A percentile compares a stretch with the other conserved stretches of the same genome.
Conservation (phyloP, 139 green algal species). For the Pseudopediastrum boryanum region DNA sequence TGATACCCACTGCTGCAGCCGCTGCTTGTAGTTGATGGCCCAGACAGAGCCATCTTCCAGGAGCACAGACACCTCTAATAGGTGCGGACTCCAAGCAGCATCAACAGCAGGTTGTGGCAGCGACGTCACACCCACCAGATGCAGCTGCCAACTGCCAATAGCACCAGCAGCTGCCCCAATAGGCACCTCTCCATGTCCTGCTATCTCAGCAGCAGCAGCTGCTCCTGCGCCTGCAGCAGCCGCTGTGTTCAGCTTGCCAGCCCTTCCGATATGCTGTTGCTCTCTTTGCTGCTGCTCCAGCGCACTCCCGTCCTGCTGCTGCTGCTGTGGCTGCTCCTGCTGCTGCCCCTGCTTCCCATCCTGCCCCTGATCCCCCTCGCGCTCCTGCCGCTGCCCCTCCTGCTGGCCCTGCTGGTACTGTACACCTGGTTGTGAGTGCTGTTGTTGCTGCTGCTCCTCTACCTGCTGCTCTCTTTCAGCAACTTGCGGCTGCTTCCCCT, state of each 20-base stretch:
- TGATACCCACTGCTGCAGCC: background rate
- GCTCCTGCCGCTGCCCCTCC: too few relatives aligned
- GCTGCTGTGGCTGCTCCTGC: background rate
- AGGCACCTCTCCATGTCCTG: too few relatives aligned
- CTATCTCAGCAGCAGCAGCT: too few relatives aligned
- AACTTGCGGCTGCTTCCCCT: background rate
- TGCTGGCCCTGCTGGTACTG: too few relatives aligned
- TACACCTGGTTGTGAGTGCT: background rate
- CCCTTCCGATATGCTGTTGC: too few relatives aligned
- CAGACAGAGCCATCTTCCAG: slow-evolving; percentile 3
- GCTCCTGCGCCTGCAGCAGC: too few relatives aligned
- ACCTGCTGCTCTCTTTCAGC: background rate
- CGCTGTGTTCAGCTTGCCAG: too few relatives aligned
- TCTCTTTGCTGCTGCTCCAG: too few relatives aligned
- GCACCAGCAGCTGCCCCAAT: background rate
- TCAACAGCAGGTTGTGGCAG: background rate
- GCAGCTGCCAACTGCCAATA: slow-evolving; percentile 1
- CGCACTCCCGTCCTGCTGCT: too few relatives aligned
- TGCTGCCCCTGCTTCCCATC: too few relatives aligned
- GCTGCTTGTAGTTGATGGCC: background rate
- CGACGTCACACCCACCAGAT: background rate
- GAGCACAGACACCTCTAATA: slow-evolving; percentile 1
- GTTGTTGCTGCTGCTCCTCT: background rate
- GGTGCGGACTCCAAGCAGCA: slow-evolving; percentile 12
- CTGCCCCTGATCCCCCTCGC: too few relatives aligned